Evolutionary conservation across 768 basidiomycete species (phyloP).

Genomic region (Pulveroboletus sp.): DNA sequence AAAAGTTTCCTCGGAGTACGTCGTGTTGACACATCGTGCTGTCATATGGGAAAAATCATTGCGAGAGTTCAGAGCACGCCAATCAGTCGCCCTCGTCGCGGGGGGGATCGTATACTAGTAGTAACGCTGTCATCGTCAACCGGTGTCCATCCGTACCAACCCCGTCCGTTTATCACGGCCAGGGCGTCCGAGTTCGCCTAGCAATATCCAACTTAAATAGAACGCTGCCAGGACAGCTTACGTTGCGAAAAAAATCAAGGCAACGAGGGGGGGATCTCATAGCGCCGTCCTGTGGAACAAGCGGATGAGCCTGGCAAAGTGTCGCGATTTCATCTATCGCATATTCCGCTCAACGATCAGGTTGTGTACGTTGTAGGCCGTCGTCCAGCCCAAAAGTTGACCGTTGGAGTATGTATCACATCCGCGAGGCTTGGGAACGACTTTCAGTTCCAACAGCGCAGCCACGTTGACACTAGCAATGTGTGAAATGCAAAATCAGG

Average conservation of each 20-base stretch:
- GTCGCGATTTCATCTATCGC: neutral
- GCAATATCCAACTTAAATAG: constrained; percentile 7
- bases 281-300: neutral
- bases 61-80: neutral
- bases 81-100: neutral
- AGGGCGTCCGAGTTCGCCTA: too few species aligned
- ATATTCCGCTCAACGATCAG: neutral
- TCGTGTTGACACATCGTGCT: neutral
- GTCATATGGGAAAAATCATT: constrained; percentile 12
- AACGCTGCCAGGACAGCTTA: constrained; percentile 3
- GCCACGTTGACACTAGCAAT: constrained; percentile 8
- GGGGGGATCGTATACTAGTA: too few species aligned
- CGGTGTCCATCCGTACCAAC: neutral
- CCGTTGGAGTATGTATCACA: too few species aligned
- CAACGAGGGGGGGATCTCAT: constrained; percentile 4
- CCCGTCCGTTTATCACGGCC: constrained; percentile 9
- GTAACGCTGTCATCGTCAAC: constrained; percentile 12
- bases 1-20: neutral
- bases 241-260: constrained; percentile 14
- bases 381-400: neutral
- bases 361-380: neutral
- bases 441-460: neutral
- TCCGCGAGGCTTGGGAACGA: constrained; percentile 17
- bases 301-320: constrained; percentile 1
- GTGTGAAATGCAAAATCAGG: constrained; percentile 16